A percentile compares a stretch with the other conserved stretches of the same genome.
phyloP scores from a whole-genome alignment of 306 rosid species.

The Gleditsia sinensis region DNA sequence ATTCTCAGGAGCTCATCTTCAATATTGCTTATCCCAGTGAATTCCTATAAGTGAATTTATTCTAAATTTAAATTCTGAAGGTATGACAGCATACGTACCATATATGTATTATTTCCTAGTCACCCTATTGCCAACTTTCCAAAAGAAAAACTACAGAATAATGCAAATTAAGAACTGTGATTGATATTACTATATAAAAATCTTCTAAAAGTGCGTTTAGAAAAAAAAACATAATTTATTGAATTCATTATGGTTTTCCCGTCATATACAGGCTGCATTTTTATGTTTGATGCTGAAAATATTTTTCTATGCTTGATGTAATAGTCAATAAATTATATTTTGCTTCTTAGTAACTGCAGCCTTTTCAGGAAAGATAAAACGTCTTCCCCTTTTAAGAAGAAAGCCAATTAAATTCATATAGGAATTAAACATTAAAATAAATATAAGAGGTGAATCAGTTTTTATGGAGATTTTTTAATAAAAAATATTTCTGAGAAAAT shows the following conservation, averaged over 20 bases:
- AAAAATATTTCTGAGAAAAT: conserved; percentile 25
- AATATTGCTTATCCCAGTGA: background rate
- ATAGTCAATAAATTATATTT: conserved; percentile 20
- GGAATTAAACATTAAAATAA: conserved; percentile 8
- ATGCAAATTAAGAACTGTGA: background rate
- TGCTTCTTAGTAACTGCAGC: conserved; percentile 5
- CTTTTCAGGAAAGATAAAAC: background rate
- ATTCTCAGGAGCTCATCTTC: background rate
- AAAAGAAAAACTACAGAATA: background rate
- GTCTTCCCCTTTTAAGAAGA: background rate
- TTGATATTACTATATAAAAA: conserved; percentile 16
- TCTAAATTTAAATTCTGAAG: background rate
- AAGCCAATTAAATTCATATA: background rate
- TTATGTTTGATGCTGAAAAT: background rate
- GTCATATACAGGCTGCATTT: background rate
- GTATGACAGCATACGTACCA: background rate
- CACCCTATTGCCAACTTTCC: background rate
- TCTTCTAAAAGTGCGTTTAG: background rate
- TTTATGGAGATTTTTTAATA: conserved; percentile 11
- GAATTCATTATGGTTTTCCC: background rate
- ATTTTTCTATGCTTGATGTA: background rate
- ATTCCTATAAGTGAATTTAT: conserved; percentile 6
- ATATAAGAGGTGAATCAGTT: background rate
- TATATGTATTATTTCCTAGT: background rate
- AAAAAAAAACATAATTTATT: conserved; percentile 1